A percentile compares a stretch with the other conserved stretches of the same genome.
Evolutionary conservation across 2,329 filamentous ascomycete genomes (phyloP).

Genomic region (Phialophora verrucosa): DNA sequence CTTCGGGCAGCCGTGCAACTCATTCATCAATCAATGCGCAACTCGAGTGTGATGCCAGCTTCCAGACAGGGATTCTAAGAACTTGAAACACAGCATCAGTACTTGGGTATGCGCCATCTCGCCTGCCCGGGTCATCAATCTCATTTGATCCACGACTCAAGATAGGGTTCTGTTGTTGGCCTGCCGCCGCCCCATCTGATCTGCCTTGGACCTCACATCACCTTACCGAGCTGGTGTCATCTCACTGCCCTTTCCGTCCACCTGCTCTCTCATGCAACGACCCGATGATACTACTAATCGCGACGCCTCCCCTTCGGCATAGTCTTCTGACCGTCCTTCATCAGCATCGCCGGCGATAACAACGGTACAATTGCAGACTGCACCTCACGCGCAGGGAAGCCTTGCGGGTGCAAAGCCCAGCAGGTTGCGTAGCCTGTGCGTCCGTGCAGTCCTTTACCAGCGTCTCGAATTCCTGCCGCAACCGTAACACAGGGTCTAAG

Average conservation of each 20-base stretch:
- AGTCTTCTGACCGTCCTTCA: conserved; percentile 2
- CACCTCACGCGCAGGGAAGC: conserved; percentile 19
- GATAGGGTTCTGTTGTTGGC: conserved; percentile 1
- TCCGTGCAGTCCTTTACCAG: conserved; percentile 27
- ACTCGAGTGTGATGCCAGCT: conserved; percentile 11
- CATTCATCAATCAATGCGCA: conserved; percentile 12
- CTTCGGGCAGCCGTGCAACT: conserved; percentile 20
- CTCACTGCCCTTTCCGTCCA: conserved; percentile 19
- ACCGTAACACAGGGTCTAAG: conserved; percentile 23
- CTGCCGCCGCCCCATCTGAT: conserved; percentile 18
- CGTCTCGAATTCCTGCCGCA: conserved; percentile 29
- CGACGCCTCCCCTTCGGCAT: conserved; percentile 2
- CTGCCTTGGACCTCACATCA: conserved; percentile 17
- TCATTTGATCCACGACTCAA: conserved; percentile 11
- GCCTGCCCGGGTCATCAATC: conserved; percentile 23
- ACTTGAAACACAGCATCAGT: conserved; percentile 27
- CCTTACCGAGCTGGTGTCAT: conserved; percentile 26
- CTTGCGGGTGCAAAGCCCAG: conserved; percentile 28
- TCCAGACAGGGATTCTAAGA: not conserved
- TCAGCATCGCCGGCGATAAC: conserved; percentile 1
- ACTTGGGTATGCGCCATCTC: conserved; percentile 3
- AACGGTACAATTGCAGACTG: not conserved
- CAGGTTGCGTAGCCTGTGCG: conserved; percentile 13
- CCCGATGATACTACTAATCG: conserved; percentile 16
- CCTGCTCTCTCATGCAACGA: conserved; percentile 9